Percentiles rank a stretch among this genome's conserved stretches.
phyloP scores from a whole-genome alignment of 208 protist species.

The Trypanosoma lewisi region DNA sequence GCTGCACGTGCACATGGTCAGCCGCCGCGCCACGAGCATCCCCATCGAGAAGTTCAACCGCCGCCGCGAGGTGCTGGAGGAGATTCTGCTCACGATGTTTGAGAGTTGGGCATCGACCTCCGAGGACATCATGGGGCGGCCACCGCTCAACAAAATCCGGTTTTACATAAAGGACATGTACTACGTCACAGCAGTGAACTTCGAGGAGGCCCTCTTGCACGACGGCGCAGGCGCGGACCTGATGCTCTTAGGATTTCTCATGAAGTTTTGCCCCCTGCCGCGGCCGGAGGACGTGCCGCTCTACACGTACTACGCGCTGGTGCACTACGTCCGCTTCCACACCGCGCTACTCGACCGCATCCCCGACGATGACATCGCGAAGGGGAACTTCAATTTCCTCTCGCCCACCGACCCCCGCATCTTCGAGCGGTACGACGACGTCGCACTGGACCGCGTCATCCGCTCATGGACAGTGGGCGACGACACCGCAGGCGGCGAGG shows the following conservation, averaged over 20 bases:
- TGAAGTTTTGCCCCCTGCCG: conserved; percentile 87
- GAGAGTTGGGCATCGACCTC: conserved; percentile 81
- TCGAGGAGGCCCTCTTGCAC: conserved; percentile 85
- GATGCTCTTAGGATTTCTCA: conserved; percentile 86
- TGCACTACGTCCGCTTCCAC: conserved; percentile 92
- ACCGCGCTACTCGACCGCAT: conserved; percentile 87
- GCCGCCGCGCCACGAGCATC: conserved; percentile 76
- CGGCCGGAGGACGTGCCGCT: conserved; percentile 87
- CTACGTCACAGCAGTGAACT: conserved; percentile 87
- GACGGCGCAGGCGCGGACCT: conserved; percentile 78
- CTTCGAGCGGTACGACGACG: conserved; percentile 72
- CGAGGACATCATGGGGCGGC: conserved; percentile 85
- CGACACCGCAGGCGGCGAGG: conserved; percentile 24
- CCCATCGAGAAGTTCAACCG: conserved; percentile 86
- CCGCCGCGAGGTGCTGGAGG: conserved; percentile 85
- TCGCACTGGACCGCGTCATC: conserved; percentile 72
- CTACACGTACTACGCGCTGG: conserved; percentile 89
- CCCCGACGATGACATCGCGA: conserved; percentile 76
- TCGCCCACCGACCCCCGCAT: conserved; percentile 77
- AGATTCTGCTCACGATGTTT: conserved; percentile 86
- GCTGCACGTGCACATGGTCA: conserved; percentile 83
- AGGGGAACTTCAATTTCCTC: conserved; percentile 89
- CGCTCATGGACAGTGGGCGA: conserved; percentile 49
- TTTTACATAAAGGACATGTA: conserved; percentile 92
- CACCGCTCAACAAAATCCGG: conserved; percentile 83